Conservation (phyloP, 305 asterid species). For the Fraxinus angustifolia region DNA sequence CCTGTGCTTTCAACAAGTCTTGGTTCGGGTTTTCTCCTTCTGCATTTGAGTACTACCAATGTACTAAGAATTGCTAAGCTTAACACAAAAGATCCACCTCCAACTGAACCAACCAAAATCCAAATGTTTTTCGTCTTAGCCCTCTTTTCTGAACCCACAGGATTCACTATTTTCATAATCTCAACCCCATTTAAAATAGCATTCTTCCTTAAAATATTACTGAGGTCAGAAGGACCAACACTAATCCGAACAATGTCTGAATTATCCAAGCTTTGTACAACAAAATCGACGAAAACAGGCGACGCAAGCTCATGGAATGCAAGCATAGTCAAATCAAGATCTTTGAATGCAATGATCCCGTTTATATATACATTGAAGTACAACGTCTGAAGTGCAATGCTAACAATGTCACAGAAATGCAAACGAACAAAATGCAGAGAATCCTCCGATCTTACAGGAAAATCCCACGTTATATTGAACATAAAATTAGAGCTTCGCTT, state of each 20-base stretch:
- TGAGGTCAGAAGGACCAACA: slow-evolving; percentile 77
- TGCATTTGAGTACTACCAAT: slow-evolving; percentile 31
- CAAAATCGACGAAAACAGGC: slow-evolving; percentile 71
- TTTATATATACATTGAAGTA: slow-evolving; percentile 70
- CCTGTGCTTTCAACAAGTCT: slow-evolving; percentile 49
- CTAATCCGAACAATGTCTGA: slow-evolving; percentile 48
- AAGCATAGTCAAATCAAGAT: slow-evolving; percentile 64
- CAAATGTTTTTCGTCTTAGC: slow-evolving; percentile 34
- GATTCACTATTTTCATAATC: slow-evolving; percentile 65
- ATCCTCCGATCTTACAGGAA: slow-evolving; percentile 44
- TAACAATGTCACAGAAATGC: slow-evolving; percentile 88
- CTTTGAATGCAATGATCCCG: slow-evolving; percentile 56
- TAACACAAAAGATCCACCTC: slow-evolving; percentile 42
- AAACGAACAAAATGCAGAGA: slow-evolving; percentile 53
- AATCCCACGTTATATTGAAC: slow-evolving; percentile 78
- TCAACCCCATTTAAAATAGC: slow-evolving; percentile 85
- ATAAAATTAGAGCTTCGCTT: slow-evolving; percentile 35
- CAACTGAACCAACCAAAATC: slow-evolving; percentile 43
- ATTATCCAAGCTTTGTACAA: slow-evolving; percentile 37
- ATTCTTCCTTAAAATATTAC: slow-evolving; percentile 54
- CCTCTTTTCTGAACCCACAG: slow-evolving; percentile 18
- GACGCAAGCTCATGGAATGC: slow-evolving; percentile 58
- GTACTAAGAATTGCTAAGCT: slow-evolving; percentile 24
- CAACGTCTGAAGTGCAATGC: slow-evolving; percentile 51
- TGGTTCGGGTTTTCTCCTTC: slow-evolving; percentile 34